A percentile compares a stretch with the other conserved stretches of the same genome.
These are phyloP conservation scores for Diaporthe citriasiana DNA, from an alignment of 2,329 filamentous ascomycete genomes.

Conservation along the genomic window DNA sequence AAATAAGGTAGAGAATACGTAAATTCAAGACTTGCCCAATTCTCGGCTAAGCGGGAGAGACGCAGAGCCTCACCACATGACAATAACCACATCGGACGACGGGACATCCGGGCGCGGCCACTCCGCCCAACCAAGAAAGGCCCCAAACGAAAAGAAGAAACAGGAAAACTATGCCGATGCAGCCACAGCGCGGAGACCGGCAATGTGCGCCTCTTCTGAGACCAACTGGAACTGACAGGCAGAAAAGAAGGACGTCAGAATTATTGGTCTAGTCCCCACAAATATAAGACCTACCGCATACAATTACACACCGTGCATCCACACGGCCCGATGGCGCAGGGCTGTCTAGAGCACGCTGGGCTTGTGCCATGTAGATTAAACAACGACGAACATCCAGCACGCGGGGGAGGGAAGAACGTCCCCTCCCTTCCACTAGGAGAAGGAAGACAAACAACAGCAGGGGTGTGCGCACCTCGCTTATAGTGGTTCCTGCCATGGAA, in stretches of 20 bases:
- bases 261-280: not conserved
- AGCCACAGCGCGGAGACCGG: not conserved
- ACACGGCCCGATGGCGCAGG: constrained; percentile 18
- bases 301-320: constrained; percentile 21
- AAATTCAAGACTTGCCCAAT: not conserved
- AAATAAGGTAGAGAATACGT: too few relatives aligned
- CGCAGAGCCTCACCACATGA: not conserved
- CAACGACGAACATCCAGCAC: too few relatives aligned
- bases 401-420: not conserved
- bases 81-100: constrained; percentile 15
- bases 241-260: not conserved
- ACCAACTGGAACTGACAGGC: not conserved
- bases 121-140: not conserved
- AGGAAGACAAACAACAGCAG: not conserved
- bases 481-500: constrained; percentile 15
- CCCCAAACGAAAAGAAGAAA: not conserved
- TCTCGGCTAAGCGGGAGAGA: not conserved
- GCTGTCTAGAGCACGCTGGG: constrained; percentile 7
- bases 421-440: too few relatives aligned
- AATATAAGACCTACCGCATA: not conserved
- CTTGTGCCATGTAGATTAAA: constrained; percentile 21
- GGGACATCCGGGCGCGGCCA: constrained; percentile 13
- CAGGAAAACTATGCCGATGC: not conserved
- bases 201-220: not conserved
- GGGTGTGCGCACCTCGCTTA: not conserved